Base-by-base conservation (phyloP, 2,329 filamentous ascomycete genomes). In the Colletotrichum sp. region DNA sequence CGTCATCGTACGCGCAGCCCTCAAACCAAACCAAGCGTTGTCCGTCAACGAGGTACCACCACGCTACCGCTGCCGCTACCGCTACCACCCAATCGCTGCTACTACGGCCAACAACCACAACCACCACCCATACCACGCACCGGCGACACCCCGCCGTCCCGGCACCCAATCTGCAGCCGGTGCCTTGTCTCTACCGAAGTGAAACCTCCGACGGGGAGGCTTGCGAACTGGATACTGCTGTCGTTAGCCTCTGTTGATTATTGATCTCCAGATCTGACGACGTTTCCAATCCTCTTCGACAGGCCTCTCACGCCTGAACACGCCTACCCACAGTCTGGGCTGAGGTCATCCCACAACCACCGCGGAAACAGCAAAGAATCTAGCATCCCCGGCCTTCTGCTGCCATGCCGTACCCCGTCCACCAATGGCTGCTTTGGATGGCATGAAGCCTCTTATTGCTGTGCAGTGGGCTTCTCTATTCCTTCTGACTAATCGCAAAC, bases 161-260 rank as follows among this genome's bases (percentile, higher is more conserved):
- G 74, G 70, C 71, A 76, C 59, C 64, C 57, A 60, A 62, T 69
- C 70, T 69, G 74, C 74, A 73, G 57, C 70, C 64, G 70, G 64
- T 73, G 70, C 70, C 64, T 73, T 76, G 49, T 64, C 70, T 73
- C 64, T 76, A 59, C 74, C 74, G 74, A 74, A 69, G 57, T 76
- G 74, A 76, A 76, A 73, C 74, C 74, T 76, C 74, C 74, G 74
- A 76, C 26, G 70, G 24, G 26, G 59, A 65, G 71, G 70, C 24
- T 24, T 59, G 59, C 26, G 57, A 65, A 21, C 34, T 24, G 24
- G 24, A 30, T 15, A 71, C 60, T 39, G 26, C 74, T 57, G 36
- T 49, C 52, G n/a, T 24, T 34, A 52, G 28, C 30, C 21, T 64
- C 28, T 32, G 26, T 30, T 30, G 28, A 30, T 36, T 21, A 64